Evolutionary conservation across 495 filamentous ascomycete species (phyloP), one percentile per base, ranked within the genome.

Genomic region (Poronia punctata): DNA sequence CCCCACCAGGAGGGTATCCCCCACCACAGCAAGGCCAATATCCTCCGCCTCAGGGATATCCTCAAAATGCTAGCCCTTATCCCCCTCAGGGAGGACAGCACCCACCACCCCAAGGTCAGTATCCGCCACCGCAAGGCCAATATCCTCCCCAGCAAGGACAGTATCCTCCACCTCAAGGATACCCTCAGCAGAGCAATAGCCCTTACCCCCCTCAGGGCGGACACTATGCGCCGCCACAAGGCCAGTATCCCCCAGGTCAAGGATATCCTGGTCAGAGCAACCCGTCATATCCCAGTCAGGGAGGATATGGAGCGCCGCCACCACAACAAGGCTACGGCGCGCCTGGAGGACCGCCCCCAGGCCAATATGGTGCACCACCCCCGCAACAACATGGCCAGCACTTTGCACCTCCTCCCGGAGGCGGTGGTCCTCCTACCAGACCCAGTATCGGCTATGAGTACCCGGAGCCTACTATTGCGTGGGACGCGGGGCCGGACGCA

Each of bases 391-490:
- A 41, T 39, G 44, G 41, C 23, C 28, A 43, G 7, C 40, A 50
- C 16, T 51, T 44, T 12, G 50, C 43, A 25, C 55, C 54, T 20
- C 38, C 46, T 32, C 41, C 39, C 12, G 43, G 34, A 4, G 41
- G 21, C 9, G 40, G 33, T 12, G 65, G 54, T 4, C 66, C 62
- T 9, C 76, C 79, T 1, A 72, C 76, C 0, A 52, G 64, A 5
- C 75, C 81, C 3, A 79, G 79, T 0, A 55, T 65, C 0, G 83
- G 83, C 24, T 87, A 86, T 39, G 68, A 68, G 0, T 70, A 78
- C 4, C 69, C 73, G 3, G 75, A 79, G 49, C n/a, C n/a, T n/a
- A 59, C 70, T 14, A 84, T 83, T 17, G 71, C 68, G 4, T 82
- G 76, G 54, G 78, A 88, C 41, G 79, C 72, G 34, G 68, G 62